Evolutionary conservation across 768 basidiomycete genomes (phyloP).

Genomic region (Tephrocybe sp.): DNA sequence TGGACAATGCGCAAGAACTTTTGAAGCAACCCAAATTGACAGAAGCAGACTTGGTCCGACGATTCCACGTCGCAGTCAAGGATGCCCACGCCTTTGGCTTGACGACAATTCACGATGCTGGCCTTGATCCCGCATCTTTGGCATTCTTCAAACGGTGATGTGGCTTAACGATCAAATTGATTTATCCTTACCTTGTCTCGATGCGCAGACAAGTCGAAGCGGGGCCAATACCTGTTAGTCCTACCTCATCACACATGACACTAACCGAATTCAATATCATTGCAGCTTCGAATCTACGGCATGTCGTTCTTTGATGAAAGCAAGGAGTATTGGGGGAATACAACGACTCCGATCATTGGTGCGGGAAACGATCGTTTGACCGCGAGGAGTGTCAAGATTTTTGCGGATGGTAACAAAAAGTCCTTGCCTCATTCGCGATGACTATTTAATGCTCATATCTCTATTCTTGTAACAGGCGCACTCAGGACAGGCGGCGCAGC

Average conservation of each 20-base stretch:
- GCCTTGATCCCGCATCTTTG: slow-evolving; percentile 63
- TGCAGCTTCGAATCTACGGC: slow-evolving; percentile 73
- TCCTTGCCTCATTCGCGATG: slow-evolving; percentile 3
- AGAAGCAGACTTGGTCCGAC: slow-evolving; percentile 56
- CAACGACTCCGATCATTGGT: slow-evolving; percentile 49
- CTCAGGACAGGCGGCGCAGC: slow-evolving; percentile 90
- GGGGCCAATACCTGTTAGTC: slow-evolving; percentile 57
- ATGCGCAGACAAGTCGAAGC: slow-evolving; percentile 54
- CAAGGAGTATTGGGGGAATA: slow-evolving; percentile 73
- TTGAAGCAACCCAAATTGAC: slow-evolving; percentile 63
- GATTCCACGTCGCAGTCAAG: slow-evolving; percentile 58
- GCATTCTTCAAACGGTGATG: slow-evolving; percentile 68
- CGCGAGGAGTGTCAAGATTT: slow-evolving; percentile 76
- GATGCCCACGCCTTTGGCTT: slow-evolving; percentile 73
- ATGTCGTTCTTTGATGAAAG: slow-evolving; percentile 72
- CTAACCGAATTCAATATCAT: not conserved
- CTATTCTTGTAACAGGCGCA: slow-evolving; percentile 49
- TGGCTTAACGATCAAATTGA: not conserved
- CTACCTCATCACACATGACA: not conserved
- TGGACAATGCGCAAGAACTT: slow-evolving; percentile 86
- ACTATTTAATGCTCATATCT: slow-evolving; percentile 3
- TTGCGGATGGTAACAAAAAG: slow-evolving; percentile 57
- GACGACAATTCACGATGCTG: slow-evolving; percentile 87
- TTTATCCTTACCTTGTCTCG: slow-evolving; percentile 11
- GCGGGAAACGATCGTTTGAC: slow-evolving; percentile 62